Evolutionary conservation across 2,329 filamentous ascomycete genomes (phyloP).

Genomic region (Cladosporium oxysporum): DNA sequence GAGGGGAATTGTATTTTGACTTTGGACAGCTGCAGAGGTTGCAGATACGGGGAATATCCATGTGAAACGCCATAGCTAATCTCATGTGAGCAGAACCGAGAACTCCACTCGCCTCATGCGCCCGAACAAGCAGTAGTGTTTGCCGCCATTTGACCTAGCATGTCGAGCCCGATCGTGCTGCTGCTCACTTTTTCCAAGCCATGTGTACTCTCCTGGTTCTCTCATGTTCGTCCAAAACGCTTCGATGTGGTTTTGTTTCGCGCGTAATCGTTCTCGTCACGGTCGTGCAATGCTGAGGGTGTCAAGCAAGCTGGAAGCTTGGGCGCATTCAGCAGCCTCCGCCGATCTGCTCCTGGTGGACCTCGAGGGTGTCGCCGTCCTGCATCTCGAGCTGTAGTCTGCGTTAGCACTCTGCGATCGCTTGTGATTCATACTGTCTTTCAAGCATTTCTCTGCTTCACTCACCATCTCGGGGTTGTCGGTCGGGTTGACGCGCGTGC

Average conservation of each 20-base stretch:
- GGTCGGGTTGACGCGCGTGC: conserved; percentile 82
- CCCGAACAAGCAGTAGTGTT: neutral
- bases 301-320: neutral
- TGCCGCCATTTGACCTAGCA: neutral
- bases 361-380: conserved; percentile 93
- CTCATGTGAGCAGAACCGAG: conserved; percentile 1
- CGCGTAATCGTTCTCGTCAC: conserved; percentile 17
- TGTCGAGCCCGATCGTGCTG: neutral
- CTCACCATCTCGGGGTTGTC: conserved; percentile 92
- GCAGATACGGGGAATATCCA: conserved; percentile 7
- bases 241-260: neutral
- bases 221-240: conserved; percentile 3
- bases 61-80: conserved; percentile 18
- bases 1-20: neutral
- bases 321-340: conserved; percentile 46
- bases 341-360: conserved; percentile 97
- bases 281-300: conserved; percentile 11
- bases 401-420: conserved; percentile 3
- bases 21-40: conserved; percentile 10
- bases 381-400: conserved; percentile 82
- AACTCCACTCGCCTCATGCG: conserved; percentile 5
- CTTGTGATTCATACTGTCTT: neutral
- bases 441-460: conserved; percentile 30
- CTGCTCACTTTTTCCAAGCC: neutral
- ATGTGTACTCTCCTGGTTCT: neutral